Conservation (phyloP, 306 rosid genomes). For the Albizia julibrissin region DNA sequence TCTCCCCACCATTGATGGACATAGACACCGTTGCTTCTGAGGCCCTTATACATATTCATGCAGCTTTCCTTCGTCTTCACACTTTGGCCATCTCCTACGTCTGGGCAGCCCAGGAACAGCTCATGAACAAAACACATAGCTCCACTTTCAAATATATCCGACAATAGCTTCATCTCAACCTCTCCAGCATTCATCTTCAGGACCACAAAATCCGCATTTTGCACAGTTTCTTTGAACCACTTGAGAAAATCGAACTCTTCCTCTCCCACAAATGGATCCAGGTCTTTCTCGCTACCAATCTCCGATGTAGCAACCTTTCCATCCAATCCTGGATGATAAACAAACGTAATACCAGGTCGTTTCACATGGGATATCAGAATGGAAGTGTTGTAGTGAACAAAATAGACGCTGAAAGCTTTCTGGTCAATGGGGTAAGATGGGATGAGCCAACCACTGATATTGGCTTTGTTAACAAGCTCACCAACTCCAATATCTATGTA, state of each 20-base stretch:
- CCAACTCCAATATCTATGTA: conserved; percentile 86
- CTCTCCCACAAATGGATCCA: conserved; percentile 62
- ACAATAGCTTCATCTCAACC: conserved; percentile 71
- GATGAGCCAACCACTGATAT: conserved; percentile 59
- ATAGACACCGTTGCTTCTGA: conserved; percentile 77
- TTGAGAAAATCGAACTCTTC: conserved; percentile 76
- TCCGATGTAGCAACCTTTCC: conserved; percentile 37
- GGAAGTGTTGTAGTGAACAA: conserved; percentile 93
- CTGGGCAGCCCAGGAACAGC: conserved; percentile 73
- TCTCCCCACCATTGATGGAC: conserved; percentile 95
- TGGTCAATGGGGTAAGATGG: conserved; percentile 70
- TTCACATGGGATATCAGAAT: conserved; percentile 64
- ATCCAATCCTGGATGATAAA: conserved; percentile 89
- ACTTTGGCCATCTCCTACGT: conserved; percentile 38
- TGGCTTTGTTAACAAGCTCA: conserved; percentile 47
- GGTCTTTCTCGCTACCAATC: conserved; percentile 25
- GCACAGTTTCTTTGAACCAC: conserved; percentile 92
- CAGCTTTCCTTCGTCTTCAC: conserved; percentile 51
- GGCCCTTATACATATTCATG: conserved; percentile 65
- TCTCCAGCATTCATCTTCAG: conserved; percentile 84
- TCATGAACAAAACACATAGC: conserved; percentile 88
- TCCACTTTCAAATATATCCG: conserved; percentile 78
- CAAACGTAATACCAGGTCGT: conserved; percentile 83
- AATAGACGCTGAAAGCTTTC: conserved; percentile 66
- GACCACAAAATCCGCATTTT: conserved; percentile 75